Conservation (phyloP, 2,329 filamentous ascomycete genomes). For the Microdochium paspali region DNA sequence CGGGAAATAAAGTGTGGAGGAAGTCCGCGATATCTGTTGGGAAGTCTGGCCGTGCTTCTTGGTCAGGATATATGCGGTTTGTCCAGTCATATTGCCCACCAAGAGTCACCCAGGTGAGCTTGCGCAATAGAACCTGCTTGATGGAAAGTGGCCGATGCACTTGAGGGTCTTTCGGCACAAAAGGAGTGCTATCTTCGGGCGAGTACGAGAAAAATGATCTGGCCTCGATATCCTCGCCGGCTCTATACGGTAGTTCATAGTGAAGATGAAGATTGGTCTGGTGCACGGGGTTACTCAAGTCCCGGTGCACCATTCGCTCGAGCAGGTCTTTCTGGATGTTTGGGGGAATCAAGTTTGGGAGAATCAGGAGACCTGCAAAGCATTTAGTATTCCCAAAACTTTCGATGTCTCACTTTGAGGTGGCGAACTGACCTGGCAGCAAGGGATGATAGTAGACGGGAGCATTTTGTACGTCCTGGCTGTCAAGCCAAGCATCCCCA, state of each 20-base stretch:
- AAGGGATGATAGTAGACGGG: conserved; percentile 55
- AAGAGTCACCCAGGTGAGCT: conserved; percentile 87
- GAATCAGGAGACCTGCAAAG: conserved; percentile 61
- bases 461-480: conserved; percentile 23
- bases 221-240: conserved; percentile 11
- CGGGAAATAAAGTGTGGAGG: conserved; percentile 62
- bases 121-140: conserved; percentile 63
- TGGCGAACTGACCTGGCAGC: conserved; percentile 53
- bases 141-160: conserved; percentile 69
- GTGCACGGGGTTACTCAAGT: conserved; percentile 64
- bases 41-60: conserved; percentile 55
- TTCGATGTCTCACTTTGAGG: background rate
- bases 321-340: conserved; percentile 61
- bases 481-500: conserved; percentile 18
- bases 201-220: conserved; percentile 45
- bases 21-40: conserved; percentile 63
- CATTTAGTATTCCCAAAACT: background rate
- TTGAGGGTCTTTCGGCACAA: conserved; percentile 57
- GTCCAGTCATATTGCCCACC: conserved; percentile 98
- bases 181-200: conserved; percentile 41
- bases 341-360: conserved; percentile 65
- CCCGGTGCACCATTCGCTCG: conserved; percentile 63
- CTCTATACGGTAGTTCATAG: conserved; percentile 57
- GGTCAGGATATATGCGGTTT: conserved; percentile 65
- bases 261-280: conserved; percentile 87